Percentiles rank a stretch among this genome's conserved stretches.
These are phyloP conservation scores for Ophiosphaerella korrae DNA, from an alignment of 2,329 filamentous ascomycete species.

Conservation along the genomic window DNA sequence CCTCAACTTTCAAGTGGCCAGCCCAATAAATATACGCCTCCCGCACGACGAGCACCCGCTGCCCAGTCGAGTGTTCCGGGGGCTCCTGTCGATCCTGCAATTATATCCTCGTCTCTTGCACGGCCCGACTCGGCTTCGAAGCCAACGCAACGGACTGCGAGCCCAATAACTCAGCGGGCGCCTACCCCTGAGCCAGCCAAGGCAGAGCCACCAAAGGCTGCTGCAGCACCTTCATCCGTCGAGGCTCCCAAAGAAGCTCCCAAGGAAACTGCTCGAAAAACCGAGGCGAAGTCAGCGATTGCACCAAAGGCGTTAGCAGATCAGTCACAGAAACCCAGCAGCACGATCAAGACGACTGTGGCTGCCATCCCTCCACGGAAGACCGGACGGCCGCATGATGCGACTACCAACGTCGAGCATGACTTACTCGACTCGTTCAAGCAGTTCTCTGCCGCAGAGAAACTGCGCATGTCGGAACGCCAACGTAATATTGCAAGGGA, in stretches of 20 bases:
- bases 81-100: slow-evolving; percentile 82
- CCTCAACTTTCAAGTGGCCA: slow-evolving; percentile 67
- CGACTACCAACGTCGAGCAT: slow-evolving; percentile 64
- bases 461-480: slow-evolving; percentile 63
- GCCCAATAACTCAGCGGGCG: slow-evolving; percentile 27
- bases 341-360: slow-evolving; percentile 33
- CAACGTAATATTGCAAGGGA: slow-evolving; percentile 60
- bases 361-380: slow-evolving; percentile 41
- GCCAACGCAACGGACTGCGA: slow-evolving; percentile 25
- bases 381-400: slow-evolving; percentile 55
- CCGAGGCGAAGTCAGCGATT: slow-evolving; percentile 23
- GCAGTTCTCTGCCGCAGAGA: slow-evolving; percentile 66
- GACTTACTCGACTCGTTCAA: slow-evolving; percentile 68
- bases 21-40: slow-evolving; percentile 83
- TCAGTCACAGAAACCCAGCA: slow-evolving; percentile 35
- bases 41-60: slow-evolving; percentile 80
- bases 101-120: slow-evolving; percentile 82
- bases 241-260: slow-evolving; percentile 23
- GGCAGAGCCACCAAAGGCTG: slow-evolving; percentile 10
- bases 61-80: slow-evolving; percentile 74
- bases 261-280: slow-evolving; percentile 21
- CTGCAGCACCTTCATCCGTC: slow-evolving; percentile 9
- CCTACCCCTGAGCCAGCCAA: slow-evolving; percentile 25
- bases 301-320: slow-evolving; percentile 28
- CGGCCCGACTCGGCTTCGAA: slow-evolving; percentile 50